These are phyloP conservation scores for Westerdykella sp. DNA, from an alignment of 2,329 filamentous ascomycete species.

Conservation along the genomic window DNA sequence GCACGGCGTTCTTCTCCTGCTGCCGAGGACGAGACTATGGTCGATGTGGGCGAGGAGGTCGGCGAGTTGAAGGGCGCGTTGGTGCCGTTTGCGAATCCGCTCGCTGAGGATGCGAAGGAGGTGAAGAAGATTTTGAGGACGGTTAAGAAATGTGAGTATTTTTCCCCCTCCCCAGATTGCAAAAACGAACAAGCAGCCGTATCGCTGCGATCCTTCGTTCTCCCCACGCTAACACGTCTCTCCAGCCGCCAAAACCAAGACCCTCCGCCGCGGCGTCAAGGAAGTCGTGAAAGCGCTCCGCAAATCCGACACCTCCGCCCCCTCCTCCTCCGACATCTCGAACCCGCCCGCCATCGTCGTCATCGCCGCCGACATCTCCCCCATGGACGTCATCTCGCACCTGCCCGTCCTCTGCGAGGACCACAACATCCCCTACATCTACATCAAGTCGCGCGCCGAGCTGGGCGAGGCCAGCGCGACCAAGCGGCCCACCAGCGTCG, in stretches of 20 bases:
- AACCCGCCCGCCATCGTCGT: slow-evolving; percentile 68
- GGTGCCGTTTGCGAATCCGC: slow-evolving; percentile 76
- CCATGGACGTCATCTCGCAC: slow-evolving; percentile 97
- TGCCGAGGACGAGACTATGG: slow-evolving; percentile 49
- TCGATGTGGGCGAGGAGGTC: slow-evolving; percentile 38
- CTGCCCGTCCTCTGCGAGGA: slow-evolving; percentile 97
- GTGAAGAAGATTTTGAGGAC: slow-evolving; percentile 61
- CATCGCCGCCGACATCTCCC: slow-evolving; percentile 94
- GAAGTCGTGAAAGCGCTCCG: slow-evolving; percentile 98
- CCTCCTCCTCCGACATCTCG: slow-evolving; percentile 49
- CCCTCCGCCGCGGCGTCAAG: slow-evolving; percentile 95
- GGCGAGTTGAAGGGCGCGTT: slow-evolving; percentile 49
- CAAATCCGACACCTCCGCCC: slow-evolving; percentile 71
- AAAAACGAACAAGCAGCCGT: no score
- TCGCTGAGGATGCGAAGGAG: slow-evolving; percentile 68
- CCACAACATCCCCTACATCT: slow-evolving; percentile 95
- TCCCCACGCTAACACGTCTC: slow-evolving; percentile 7
- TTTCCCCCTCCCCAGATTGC: no score
- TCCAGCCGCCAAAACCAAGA: slow-evolving; percentile 87
- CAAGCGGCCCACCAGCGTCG: slow-evolving; percentile 92
- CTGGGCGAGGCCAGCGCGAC: slow-evolving; percentile 89
- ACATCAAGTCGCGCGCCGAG: slow-evolving; percentile 85
- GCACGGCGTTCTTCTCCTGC: slow-evolving; percentile 45
- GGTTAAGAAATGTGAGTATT: slow-evolving; percentile 52
- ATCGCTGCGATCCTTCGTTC: neutral